Evolutionary conservation across 345 rosid species (phyloP).

Genomic region (Pelargonium nanum): DNA sequence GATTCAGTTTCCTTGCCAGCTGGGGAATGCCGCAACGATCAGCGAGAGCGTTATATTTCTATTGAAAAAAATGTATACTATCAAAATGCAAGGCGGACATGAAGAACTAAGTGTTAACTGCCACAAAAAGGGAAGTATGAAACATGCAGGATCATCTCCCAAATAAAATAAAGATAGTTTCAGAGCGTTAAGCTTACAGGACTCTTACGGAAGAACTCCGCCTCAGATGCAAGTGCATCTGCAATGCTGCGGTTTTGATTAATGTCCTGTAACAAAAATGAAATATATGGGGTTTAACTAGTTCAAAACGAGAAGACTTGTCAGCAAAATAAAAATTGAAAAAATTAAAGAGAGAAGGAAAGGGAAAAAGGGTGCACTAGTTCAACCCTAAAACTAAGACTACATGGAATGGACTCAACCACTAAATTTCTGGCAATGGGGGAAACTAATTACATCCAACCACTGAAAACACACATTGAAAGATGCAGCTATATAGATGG

Average conservation of each 20-base stretch:
- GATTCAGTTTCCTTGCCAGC: slow-evolving; percentile 65
- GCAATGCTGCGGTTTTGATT: slow-evolving; percentile 39
- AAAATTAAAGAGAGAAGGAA: no score
- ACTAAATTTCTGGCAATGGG: neutral
- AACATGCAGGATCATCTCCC: neutral
- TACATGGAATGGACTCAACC: neutral
- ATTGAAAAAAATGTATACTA: slow-evolving; percentile 32
- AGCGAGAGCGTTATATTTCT: slow-evolving; percentile 15
- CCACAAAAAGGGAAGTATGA: slow-evolving; percentile 4
- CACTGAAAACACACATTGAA: neutral
- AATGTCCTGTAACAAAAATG: slow-evolving; percentile 38
- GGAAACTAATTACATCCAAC: neutral
- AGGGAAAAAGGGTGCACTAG: no score
- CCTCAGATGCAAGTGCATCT: slow-evolving; percentile 47
- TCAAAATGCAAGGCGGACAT: slow-evolving; percentile 9
- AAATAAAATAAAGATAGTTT: slow-evolving; percentile 2
- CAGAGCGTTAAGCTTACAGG: slow-evolving; percentile 32
- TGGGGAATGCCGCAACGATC: slow-evolving; percentile 60
- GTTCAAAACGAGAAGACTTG: neutral
- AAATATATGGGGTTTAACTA: neutral
- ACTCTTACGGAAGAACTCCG: slow-evolving; percentile 38
- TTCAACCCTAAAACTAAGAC: no score
- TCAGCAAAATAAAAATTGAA: neutral
- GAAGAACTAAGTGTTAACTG: no score
- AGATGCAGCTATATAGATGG: neutral